Conservation (phyloP, 2,329 filamentous ascomycete genomes). For the Sarocladium oryzae region DNA sequence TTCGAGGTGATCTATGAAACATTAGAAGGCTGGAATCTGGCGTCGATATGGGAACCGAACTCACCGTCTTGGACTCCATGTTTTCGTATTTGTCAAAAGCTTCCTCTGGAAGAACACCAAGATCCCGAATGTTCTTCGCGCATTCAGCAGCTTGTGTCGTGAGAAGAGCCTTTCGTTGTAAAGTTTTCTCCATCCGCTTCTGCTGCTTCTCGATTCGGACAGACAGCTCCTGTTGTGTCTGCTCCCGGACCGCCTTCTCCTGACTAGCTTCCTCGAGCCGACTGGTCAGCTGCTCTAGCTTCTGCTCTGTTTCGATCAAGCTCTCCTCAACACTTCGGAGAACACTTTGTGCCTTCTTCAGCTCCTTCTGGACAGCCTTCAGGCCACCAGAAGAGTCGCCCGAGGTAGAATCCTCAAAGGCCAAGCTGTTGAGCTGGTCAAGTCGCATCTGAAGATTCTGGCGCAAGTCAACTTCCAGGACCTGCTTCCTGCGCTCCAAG, state of each 20-base stretch:
- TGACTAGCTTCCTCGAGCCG: conserved; percentile 50
- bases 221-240: conserved; percentile 68
- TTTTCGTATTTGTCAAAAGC: conserved; percentile 87
- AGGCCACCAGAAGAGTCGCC: conserved; percentile 59
- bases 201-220: conserved; percentile 77
- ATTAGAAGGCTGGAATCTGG: too few species aligned
- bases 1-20: conserved; percentile 55
- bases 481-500: conserved; percentile 72
- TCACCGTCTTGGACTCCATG: conserved; percentile 69
- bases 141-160: conserved; percentile 73
- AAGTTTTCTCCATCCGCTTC: conserved; percentile 84
- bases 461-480: conserved; percentile 80
- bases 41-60: too few species aligned
- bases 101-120: conserved; percentile 89
- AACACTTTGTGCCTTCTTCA: conserved; percentile 68
- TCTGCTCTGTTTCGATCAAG: conserved; percentile 66
- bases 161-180: conserved; percentile 78
- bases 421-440: conserved; percentile 75
- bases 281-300: conserved; percentile 49
- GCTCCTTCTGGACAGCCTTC: conserved; percentile 72
- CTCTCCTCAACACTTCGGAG: conserved; percentile 61
- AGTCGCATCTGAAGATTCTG: conserved; percentile 83
- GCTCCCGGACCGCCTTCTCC: conserved; percentile 57
- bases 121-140: conserved; percentile 80
- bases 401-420: conserved; percentile 57